Conservation (phyloP, 768 basidiomycete genomes). For the Leccinum boreale region DNA sequence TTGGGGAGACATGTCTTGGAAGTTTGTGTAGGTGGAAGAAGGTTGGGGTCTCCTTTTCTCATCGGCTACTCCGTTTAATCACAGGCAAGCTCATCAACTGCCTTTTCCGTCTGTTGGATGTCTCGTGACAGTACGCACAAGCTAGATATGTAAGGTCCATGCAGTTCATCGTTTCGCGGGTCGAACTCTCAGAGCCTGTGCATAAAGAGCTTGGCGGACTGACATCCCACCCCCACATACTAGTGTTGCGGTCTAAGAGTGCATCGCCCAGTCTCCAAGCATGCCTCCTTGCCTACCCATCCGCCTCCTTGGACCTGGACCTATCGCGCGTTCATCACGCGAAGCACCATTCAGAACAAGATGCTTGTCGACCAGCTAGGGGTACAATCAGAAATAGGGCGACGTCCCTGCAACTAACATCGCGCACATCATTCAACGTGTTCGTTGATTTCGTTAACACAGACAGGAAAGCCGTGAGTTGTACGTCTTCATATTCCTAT, state of each 20-base stretch:
- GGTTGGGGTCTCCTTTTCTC: background rate
- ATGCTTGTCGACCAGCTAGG: slow-evolving; percentile 78
- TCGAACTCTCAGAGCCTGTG: background rate
- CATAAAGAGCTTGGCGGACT: background rate
- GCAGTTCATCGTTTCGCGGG: background rate
- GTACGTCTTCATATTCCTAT: slow-evolving; percentile 95
- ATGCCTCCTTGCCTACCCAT: slow-evolving; percentile 46
- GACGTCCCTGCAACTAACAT: background rate
- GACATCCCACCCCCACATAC: background rate
- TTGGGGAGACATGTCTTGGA: background rate
- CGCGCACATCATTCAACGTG: slow-evolving; percentile 81
- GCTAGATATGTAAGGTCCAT: background rate
- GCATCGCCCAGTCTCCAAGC: slow-evolving; percentile 55
- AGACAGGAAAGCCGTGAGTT: slow-evolving; percentile 85
- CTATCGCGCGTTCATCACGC: slow-evolving; percentile 48
- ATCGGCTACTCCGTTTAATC: background rate
- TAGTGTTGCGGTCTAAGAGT: slow-evolving; percentile 28
- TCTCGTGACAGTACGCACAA: background rate
- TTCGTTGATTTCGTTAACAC: slow-evolving; percentile 86
- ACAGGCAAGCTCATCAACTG: background rate
- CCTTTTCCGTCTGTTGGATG: background rate
- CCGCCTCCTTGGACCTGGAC: slow-evolving; percentile 48
- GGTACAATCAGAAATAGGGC: slow-evolving; percentile 3
- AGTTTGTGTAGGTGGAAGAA: background rate
- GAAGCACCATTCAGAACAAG: slow-evolving; percentile 51